phyloP scores from a whole-genome alignment of 2,329 filamentous ascomycete species.

The Xylariaceae sp. region DNA sequence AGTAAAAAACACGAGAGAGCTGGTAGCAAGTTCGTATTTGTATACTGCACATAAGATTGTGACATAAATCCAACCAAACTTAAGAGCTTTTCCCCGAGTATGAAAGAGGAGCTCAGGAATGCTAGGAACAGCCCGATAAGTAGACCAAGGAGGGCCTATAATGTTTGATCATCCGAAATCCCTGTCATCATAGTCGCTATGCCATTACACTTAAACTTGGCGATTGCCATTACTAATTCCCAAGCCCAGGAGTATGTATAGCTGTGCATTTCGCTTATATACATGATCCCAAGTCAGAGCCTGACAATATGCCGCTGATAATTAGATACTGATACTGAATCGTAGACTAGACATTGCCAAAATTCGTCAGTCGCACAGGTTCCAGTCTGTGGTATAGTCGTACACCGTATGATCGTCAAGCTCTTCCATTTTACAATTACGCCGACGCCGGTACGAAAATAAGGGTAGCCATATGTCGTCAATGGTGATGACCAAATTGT shows the following conservation, averaged over 20 bases:
- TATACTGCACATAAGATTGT: too few species aligned
- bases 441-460: constrained; percentile 23
- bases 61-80: too few species aligned
- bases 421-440: constrained; percentile 22
- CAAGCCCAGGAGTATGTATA: not conserved
- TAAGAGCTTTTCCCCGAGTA: too few species aligned
- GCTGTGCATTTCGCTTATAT: constrained; percentile 6
- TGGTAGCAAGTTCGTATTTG: too few species aligned
- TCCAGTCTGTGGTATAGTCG: constrained; percentile 15
- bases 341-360: constrained; percentile 12
- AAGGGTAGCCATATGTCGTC: constrained; percentile 14
- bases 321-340: constrained; percentile 20
- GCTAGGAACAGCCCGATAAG: too few species aligned
- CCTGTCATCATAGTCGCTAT: too few species aligned
- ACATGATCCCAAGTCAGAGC: not conserved
- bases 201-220: too few species aligned
- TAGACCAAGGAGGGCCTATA: too few species aligned
- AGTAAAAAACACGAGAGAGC: too few species aligned
- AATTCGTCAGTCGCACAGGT: constrained; percentile 5
- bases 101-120: too few species aligned
- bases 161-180: too few species aligned
- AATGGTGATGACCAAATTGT: constrained; percentile 79
- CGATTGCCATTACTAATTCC: too few species aligned
- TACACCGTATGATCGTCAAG: constrained; percentile 27
- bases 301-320: constrained; percentile 1